Evolutionary conservation across 768 basidiomycete species (phyloP).

Genomic region (Lentinula guzmanii): DNA sequence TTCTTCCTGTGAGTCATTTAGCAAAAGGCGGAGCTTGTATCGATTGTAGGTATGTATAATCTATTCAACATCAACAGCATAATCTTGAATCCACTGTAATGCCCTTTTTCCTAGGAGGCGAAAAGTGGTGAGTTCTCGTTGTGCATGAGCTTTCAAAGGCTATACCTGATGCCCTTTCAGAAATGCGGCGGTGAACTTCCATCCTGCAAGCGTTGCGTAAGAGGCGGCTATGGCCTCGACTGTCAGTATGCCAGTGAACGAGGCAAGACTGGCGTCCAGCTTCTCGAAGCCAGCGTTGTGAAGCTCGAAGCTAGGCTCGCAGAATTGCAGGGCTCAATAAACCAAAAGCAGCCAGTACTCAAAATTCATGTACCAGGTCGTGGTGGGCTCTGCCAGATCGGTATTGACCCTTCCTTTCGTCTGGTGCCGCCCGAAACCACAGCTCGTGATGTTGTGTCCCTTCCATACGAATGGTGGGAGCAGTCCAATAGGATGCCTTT

Average conservation of each 20-base stretch:
- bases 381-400: slow-evolving; percentile 6
- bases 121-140: slow-evolving; percentile 8
- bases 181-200: slow-evolving; percentile 39
- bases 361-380: slow-evolving; percentile 4
- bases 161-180: slow-evolving; percentile 15
- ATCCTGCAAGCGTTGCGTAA: slow-evolving; percentile 32
- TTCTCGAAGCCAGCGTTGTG: slow-evolving; percentile 33
- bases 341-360: neutral
- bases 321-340: slow-evolving; percentile 8
- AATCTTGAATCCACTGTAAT: neutral
- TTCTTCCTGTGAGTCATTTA: neutral
- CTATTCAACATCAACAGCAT: neutral
- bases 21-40: neutral
- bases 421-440: neutral
- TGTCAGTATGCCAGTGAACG: slow-evolving; percentile 39
- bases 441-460: neutral
- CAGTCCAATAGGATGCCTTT: slow-evolving; percentile 6
- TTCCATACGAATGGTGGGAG: slow-evolving; percentile 12
- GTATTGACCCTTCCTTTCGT: slow-evolving; percentile 1
- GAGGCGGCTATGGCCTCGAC: slow-evolving; percentile 30
- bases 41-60: neutral
- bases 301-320: slow-evolving; percentile 29
- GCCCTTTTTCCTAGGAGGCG: slow-evolving; percentile 1
- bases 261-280: slow-evolving; percentile 26
- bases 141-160: neutral